Percentiles rank a stretch among this genome's conserved stretches.
These are phyloP conservation scores for Dinochytrium kinnereticum DNA, from an alignment of 371 early-diverging fungal genomes.

Conservation along the genomic window DNA sequence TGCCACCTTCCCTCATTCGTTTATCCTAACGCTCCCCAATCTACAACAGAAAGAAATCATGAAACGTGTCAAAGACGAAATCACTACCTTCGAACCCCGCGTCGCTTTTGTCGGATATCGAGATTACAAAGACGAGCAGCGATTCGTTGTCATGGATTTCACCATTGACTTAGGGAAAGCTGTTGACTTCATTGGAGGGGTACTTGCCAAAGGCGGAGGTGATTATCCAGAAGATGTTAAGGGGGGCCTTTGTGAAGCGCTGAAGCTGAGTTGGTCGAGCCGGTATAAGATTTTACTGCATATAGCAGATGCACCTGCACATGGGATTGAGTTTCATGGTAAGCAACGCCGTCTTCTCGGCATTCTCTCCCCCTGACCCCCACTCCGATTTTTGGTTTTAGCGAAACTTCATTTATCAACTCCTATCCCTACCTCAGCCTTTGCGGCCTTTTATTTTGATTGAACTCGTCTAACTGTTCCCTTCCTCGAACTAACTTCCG, in stretches of 20 bases:
- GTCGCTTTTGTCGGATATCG: constrained; percentile 5
- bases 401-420: no score
- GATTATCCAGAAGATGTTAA: constrained; percentile 14
- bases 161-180: background rate
- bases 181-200: background rate
- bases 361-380: no score
- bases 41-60: background rate
- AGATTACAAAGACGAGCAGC: constrained; percentile 2
- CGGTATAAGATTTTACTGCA: constrained; percentile 9
- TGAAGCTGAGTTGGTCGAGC: constrained; percentile 1
- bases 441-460: no score
- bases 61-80: background rate
- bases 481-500: background rate
- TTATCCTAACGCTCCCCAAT: no score
- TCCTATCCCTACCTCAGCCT: no score
- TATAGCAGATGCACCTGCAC: constrained; percentile 9
- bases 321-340: constrained; percentile 6
- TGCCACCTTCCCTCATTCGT: background rate
- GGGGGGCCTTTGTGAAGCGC: constrained; percentile 3
- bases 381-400: no score
- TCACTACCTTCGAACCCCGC: background rate
- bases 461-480: background rate
- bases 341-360: background rate
- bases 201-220: background rate
- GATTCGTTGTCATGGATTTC: constrained; percentile 2